Evolutionary conservation across 441 rosid genomes (phyloP), one percentile per base, ranked within the genome.

Genomic region (Francoa sonchifolia): DNA sequence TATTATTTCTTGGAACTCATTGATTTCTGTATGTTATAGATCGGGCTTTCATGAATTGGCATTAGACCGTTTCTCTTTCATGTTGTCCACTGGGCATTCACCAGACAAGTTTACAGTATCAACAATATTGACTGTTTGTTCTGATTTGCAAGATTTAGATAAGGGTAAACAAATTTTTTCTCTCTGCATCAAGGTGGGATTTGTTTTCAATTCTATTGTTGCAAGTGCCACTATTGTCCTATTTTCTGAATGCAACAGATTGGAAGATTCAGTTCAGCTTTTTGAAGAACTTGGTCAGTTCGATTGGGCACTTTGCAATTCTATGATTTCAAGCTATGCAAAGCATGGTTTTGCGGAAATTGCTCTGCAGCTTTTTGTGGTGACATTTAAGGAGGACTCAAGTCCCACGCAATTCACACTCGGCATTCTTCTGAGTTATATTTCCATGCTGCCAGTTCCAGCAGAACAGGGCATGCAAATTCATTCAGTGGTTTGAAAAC

Each of bases 231-330:
- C 52, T 26, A 69, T 82, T 71, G 79, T 74, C 55, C 59, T 79
- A 54, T 82, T 79, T 63, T 77, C 94, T 18, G 72, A 77, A 65
- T 77, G 92, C 77, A 63, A 75, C 77, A 75, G 79, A 75, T 71
- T 82, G 70, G 69, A 61, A 55, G 72, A 73, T 54, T 70, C 96
- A 1, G 61, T 79, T 52, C 59, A 37, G 57, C 55, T 74, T 57
- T 82, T 82, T 44, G 53, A 45, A 20, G 61, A 79, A 37, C 48
- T 63, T 19, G 53, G 56, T 45, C 58, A 33, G 20, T 66, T 76
- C 75, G 79, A 82, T 57, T 66, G 67, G 16, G 66, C 67, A 14
- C 39, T 61, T 35, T 66, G 65, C 50, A 72, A 65, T 51, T 73
- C 84, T 19, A 64, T 86, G 79, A 64, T 86, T 18, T 62, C 81